Percentiles rank a stretch among this genome's conserved stretches.
These are phyloP conservation scores for Pistacia vera DNA, from an alignment of 345 rosid genomes.

Conservation along the genomic window DNA sequence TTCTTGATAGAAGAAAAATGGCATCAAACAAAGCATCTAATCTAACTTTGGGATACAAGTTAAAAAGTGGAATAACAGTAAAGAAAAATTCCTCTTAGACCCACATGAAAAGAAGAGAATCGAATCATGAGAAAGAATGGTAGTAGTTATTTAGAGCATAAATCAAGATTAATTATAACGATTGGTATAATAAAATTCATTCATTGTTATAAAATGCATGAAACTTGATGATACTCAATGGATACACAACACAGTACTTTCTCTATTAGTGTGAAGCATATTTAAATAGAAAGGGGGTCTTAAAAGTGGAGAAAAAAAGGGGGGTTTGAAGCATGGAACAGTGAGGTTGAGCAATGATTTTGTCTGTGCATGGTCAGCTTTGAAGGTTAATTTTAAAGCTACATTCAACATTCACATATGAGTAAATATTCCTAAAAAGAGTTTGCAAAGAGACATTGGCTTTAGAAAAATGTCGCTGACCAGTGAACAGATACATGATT, in stretches of 20 bases:
- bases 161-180: background rate
- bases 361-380: slow-evolving; percentile 46
- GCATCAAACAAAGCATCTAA: slow-evolving; percentile 35
- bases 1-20: slow-evolving; percentile 17
- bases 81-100: slow-evolving; percentile 40
- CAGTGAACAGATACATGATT: slow-evolving; percentile 24
- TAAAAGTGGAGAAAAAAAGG: slow-evolving; percentile 27
- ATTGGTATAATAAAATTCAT: slow-evolving; percentile 7
- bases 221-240: background rate
- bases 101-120: slow-evolving; percentile 56
- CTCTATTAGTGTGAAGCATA: slow-evolving; percentile 16
- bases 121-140: slow-evolving; percentile 50
- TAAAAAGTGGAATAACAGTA: slow-evolving; percentile 30
- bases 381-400: slow-evolving; percentile 8
- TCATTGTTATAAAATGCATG: no score
- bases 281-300: slow-evolving; percentile 26
- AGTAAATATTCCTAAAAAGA: slow-evolving; percentile 16
- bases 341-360: slow-evolving; percentile 45
- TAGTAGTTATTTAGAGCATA: background rate
- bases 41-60: slow-evolving; percentile 20
- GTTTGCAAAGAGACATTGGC: slow-evolving; percentile 20
- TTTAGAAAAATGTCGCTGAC: slow-evolving; percentile 27
- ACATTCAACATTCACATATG: background rate
- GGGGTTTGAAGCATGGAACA: slow-evolving; percentile 33
- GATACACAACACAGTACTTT: background rate